Conservation (phyloP, 768 basidiomycete species). For the Jaapia argillacea region DNA sequence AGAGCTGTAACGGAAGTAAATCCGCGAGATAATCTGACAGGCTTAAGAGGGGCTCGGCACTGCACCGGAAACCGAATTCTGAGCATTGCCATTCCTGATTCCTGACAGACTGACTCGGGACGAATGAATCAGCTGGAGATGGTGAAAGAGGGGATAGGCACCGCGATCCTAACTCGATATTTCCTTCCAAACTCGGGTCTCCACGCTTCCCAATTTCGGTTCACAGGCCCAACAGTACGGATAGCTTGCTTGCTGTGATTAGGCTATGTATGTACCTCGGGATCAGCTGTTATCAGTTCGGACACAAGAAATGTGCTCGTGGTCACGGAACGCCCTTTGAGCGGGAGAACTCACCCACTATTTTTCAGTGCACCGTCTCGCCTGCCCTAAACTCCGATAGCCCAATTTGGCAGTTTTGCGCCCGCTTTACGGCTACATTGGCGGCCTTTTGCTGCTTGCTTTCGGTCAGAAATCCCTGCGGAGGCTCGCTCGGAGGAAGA, state of each 20-base stretch:
- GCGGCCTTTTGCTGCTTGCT: constrained; percentile 2
- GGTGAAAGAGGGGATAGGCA: constrained; percentile 7
- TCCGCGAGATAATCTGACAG: constrained; percentile 21
- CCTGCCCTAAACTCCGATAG: neutral
- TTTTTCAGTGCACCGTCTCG: neutral
- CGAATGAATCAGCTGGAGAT: constrained; percentile 21
- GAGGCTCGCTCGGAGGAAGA: too few species aligned
- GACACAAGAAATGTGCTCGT: too few species aligned
- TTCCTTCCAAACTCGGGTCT: too few species aligned
- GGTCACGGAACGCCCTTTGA: too few species aligned
- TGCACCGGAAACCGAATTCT: constrained; percentile 17
- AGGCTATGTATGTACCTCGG: neutral
- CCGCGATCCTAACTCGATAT: too few species aligned
- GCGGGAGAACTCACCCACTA: too few species aligned
- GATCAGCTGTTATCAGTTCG: neutral
- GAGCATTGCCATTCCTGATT: constrained; percentile 26
- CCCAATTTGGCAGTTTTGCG: neutral
- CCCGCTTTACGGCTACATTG: constrained; percentile 1
- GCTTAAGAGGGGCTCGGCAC: constrained; percentile 36
- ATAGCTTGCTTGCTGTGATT: neutral
- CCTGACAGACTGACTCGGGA: constrained; percentile 34
- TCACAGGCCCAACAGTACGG: neutral
- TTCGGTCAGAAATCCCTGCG: too few species aligned
- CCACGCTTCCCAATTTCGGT: constrained; percentile 1
- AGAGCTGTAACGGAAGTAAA: constrained; percentile 16